These are phyloP conservation scores for Lepiota brunneoincarnata DNA, from an alignment of 768 basidiomycete genomes.

Conservation along the genomic window DNA sequence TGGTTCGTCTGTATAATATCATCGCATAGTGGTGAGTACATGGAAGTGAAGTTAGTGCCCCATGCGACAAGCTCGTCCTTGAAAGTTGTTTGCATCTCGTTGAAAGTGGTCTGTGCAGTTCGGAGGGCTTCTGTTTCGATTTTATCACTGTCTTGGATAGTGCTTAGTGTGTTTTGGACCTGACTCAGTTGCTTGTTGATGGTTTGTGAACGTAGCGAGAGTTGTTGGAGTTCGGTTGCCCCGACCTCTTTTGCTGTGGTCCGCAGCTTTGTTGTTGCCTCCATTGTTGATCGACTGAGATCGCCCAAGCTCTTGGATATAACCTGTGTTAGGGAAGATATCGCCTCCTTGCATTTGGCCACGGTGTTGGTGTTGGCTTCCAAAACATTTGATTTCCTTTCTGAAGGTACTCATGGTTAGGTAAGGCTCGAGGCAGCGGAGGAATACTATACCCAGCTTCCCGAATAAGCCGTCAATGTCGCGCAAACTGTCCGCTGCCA, in stretches of 20 bases:
- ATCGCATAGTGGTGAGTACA: constrained; percentile 44
- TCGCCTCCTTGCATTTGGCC: constrained; percentile 54
- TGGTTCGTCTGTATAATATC: constrained; percentile 43
- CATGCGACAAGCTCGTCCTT: constrained; percentile 52
- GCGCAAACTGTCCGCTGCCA: constrained; percentile 62
- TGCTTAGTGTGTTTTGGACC: constrained; percentile 47
- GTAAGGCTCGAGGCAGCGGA: neutral
- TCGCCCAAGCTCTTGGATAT: constrained; percentile 60
- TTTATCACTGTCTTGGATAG: constrained; percentile 56
- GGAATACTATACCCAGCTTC: constrained; percentile 67
- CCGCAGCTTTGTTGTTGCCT: constrained; percentile 52
- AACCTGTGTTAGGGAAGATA: constrained; percentile 49
- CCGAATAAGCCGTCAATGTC: constrained; percentile 74
- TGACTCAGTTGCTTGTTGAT: constrained; percentile 58
- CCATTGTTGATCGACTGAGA: constrained; percentile 55
- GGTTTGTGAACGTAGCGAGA: constrained; percentile 50
- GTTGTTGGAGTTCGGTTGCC: constrained; percentile 47
- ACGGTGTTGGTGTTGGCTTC: constrained; percentile 66
- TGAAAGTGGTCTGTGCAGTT: constrained; percentile 44
- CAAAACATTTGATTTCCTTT: constrained; percentile 68
- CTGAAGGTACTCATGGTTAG: constrained; percentile 36
- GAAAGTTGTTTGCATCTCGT: constrained; percentile 46
- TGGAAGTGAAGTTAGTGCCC: constrained; percentile 47
- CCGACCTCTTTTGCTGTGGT: constrained; percentile 1
- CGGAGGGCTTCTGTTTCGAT: constrained; percentile 51